Evolutionary conservation across 2,329 filamentous ascomycete species (phyloP), one percentile per base, ranked within the genome.

Genomic region (Fusarium verrucosum): DNA sequence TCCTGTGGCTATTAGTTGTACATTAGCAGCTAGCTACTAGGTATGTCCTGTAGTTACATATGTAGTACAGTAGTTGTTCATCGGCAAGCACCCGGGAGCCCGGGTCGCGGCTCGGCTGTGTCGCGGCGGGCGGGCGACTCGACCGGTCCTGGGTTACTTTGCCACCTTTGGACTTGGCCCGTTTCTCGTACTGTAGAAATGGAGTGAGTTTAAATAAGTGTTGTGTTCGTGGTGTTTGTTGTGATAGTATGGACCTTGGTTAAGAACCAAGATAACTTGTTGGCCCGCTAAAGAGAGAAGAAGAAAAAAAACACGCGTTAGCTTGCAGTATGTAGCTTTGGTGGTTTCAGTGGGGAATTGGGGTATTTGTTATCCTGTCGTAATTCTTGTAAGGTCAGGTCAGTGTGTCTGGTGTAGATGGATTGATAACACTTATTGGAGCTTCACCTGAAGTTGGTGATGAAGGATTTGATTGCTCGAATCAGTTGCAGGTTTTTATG

Each of bases 61-160:
- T 44, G n/a, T 30, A 36, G 30, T 35, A 33, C 26, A 45, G 49
- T 22, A 33, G 35, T 58, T 50, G 30, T 53, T 47, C 47, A 45
- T 64, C 63, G 64, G 64, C 50, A 57, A 64, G 64, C 53, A 68
- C 64, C 64, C 64, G 63, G 63, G 54, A 67, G 58, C 64, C 60
- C 64, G 59, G 59, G 55, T 65, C 64, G 58, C 50, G 64, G 64
- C 59, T 67, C 57, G 62, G 62, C 47, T 65, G 52, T 57, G 51
- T 65, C 62, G 62, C 57, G 62, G 62, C 51, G 44, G 37, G 43
- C 62, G 62, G 62, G 38, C 46, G 57, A 65, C 57, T 65, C 51
- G 62, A 65, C 62, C 62, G 62, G 62, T 51, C 40, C 58, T 66
- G 65, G 62, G 38, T 10, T 50, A 54, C 56, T 46, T 46, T 61